phyloP scores from a whole-genome alignment of 352 stramenopile genomes.

The Globisporangium rhizosaccharum region DNA sequence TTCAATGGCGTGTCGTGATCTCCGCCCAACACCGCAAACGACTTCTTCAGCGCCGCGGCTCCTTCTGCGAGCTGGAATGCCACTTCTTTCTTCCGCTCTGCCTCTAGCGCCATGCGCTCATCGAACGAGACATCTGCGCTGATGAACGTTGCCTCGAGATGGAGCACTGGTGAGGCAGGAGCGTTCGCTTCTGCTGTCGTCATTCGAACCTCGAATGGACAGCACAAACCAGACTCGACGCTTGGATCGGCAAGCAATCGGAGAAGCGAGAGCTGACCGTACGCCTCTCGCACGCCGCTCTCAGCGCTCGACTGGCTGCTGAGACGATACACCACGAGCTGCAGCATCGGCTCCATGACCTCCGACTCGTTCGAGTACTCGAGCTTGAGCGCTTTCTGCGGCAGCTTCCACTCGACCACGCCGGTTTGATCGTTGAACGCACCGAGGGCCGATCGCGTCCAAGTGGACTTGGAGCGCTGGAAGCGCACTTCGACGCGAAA shows the following conservation, averaged over 20 bases:
- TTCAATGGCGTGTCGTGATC: constrained; percentile 22
- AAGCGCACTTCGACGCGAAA: constrained; percentile 9
- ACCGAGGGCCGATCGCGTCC: constrained; percentile 5
- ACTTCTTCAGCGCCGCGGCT: constrained; percentile 33
- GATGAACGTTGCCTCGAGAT: constrained; percentile 20
- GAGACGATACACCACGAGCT: constrained; percentile 23
- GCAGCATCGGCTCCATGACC: constrained; percentile 18
- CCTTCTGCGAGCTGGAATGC: constrained; percentile 32
- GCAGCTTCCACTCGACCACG: constrained; percentile 11
- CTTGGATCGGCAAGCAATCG: constrained; percentile 10
- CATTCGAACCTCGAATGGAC: constrained; percentile 6
- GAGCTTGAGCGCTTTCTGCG: constrained; percentile 12
- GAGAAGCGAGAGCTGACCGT: constrained; percentile 21
- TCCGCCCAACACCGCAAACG: constrained; percentile 33
- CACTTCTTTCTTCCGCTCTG: constrained; percentile 13
- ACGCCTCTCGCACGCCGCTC: constrained; percentile 16
- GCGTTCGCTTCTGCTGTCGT: constrained; percentile 1
- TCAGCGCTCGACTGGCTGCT: constrained; percentile 10
- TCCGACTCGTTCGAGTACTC: constrained; percentile 27
- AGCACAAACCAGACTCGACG: not conserved
- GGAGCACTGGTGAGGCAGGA: constrained; percentile 1
- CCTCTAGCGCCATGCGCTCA: constrained; percentile 15
- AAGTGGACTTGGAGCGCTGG: constrained; percentile 2
- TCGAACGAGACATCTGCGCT: constrained; percentile 16
- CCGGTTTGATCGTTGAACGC: constrained; percentile 4